Conservation (phyloP, 2,329 filamentous ascomycete species). For the Aspergillus sp. region DNA sequence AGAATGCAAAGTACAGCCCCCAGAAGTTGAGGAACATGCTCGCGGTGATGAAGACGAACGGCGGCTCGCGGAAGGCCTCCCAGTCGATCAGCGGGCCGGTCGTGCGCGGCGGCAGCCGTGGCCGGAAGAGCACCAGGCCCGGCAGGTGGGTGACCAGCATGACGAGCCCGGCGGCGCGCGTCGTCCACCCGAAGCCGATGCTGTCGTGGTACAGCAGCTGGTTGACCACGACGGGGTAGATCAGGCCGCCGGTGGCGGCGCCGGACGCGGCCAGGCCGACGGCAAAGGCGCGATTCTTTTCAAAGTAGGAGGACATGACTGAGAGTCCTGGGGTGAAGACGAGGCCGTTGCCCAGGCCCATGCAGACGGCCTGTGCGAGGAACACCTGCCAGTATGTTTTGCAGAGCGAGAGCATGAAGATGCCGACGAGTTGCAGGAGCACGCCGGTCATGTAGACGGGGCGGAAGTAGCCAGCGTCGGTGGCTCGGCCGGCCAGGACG, state of each 20-base stretch:
- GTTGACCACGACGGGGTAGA: constrained; percentile 47
- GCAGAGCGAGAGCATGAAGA: constrained; percentile 45
- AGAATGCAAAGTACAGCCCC: constrained; percentile 59
- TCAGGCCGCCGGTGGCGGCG: constrained; percentile 42
- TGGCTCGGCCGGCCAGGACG: constrained; percentile 38
- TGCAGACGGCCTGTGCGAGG: constrained; percentile 45
- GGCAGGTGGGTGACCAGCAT: constrained; percentile 45
- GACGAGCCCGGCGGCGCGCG: constrained; percentile 48
- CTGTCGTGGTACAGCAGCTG: constrained; percentile 33
- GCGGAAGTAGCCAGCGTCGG: constrained; percentile 42
- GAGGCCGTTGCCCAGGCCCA: constrained; percentile 43
- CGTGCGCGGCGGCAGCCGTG: constrained; percentile 30
- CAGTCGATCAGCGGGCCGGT: constrained; percentile 55
- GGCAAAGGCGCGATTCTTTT: constrained; percentile 36
- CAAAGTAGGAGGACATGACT: constrained; percentile 45
- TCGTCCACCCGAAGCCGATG: constrained; percentile 48
- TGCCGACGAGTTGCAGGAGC: constrained; percentile 38
- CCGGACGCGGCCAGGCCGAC: constrained; percentile 40
- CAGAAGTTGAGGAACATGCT: constrained; percentile 50
- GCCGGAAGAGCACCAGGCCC: constrained; percentile 14
- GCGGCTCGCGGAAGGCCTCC: constrained; percentile 56
- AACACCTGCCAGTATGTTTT: constrained; percentile 49
- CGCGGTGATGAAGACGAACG: constrained; percentile 52
- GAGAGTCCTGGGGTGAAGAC: constrained; percentile 42
- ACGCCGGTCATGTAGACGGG: constrained; percentile 22